Base-by-base conservation (phyloP, 768 basidiomycete species). In the Clavulina sp. region DNA sequence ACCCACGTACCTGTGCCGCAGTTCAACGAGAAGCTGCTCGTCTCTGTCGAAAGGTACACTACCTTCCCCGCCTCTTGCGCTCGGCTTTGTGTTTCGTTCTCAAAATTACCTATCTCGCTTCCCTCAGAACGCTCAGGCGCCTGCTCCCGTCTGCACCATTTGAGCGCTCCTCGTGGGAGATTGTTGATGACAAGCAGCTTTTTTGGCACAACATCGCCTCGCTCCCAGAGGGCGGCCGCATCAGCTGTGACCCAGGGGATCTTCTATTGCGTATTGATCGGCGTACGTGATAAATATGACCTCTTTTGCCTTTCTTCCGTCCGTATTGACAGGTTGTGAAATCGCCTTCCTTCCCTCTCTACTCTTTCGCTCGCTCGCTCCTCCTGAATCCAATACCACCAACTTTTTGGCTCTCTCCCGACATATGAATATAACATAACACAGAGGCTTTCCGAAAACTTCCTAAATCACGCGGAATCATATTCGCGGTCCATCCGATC, bases 401-500 rank as follows among this genome's bases (percentile, higher is more conserved):
- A 38, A 38, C 34, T 38, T 9, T 9, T 38, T 47, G 23, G 34
- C 30, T 33, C 50, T 51, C 4, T 4, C 18, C 4, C 23, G 9
- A 4, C 44, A 13, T 48, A 23, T 24, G 48, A 33, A 63, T 62
- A 63, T 43, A 62, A 60, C 41, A 61, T 62, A 40, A 66, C 54
- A 61, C 64, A 53, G 64, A 67, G 54, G 65, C 65, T 5, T 67
- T 67, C 57, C 61, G 66, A 53, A 67, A 67, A 58, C 61, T 67
- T 0, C 66, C 65, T 3, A 55, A 57, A 16, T 56, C 62, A 2
- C 52, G 55, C 5, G 65, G 60, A 6, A 65, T 67, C 51, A 63
- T 65, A 50, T 67, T 67, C 46, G 65, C 63, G 51, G 62, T 62
- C 1, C 65, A 64, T 49, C 64, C 65, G 1, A 60, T 66, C 38